phyloP scores from a whole-genome alignment of 805 yeast genomes.

The Zygoascus bituminiphila region DNA sequence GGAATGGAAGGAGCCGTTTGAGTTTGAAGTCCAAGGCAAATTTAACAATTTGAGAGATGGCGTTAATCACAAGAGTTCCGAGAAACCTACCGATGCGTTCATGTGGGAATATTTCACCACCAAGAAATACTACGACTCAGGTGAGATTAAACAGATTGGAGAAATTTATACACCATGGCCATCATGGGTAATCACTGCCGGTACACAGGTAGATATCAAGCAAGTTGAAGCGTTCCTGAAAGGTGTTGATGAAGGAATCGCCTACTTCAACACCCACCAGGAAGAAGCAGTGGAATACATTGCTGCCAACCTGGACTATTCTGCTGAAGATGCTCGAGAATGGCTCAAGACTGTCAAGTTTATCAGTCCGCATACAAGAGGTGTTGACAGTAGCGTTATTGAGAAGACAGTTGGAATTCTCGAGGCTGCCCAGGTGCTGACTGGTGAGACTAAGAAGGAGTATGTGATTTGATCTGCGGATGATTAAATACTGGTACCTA shows the following conservation, averaged over 20 bases:
- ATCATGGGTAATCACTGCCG: conserved; percentile 74
- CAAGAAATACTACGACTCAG: conserved; percentile 70
- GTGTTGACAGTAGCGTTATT: conserved; percentile 43
- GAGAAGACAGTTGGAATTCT: conserved; percentile 50
- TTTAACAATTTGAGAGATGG: conserved; percentile 73
- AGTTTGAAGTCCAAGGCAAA: conserved; percentile 52
- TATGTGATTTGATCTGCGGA: background rate
- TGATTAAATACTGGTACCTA: too few species aligned
- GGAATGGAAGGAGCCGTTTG: conserved; percentile 37
- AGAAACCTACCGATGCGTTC: conserved; percentile 62
- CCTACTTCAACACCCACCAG: conserved; percentile 48
- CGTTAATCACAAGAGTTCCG: conserved; percentile 49
- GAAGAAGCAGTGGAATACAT: conserved; percentile 65
- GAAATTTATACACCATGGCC: conserved; percentile 96
- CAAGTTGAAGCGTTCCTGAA: conserved; percentile 35
- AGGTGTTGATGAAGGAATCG: conserved; percentile 60
- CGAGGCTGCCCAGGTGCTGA: conserved; percentile 53
- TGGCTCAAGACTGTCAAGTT: conserved; percentile 80
- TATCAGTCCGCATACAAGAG: conserved; percentile 38
- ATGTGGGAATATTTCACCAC: conserved; percentile 96
- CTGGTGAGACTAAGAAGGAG: conserved; percentile 5
- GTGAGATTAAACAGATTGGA: conserved; percentile 76
- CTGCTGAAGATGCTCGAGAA: conserved; percentile 64
- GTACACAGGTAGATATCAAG: conserved; percentile 30
- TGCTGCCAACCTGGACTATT: conserved; percentile 60